Evolutionary conservation across 257 asterid genomes (phyloP).

Genomic region (Solanum paucissectum): DNA sequence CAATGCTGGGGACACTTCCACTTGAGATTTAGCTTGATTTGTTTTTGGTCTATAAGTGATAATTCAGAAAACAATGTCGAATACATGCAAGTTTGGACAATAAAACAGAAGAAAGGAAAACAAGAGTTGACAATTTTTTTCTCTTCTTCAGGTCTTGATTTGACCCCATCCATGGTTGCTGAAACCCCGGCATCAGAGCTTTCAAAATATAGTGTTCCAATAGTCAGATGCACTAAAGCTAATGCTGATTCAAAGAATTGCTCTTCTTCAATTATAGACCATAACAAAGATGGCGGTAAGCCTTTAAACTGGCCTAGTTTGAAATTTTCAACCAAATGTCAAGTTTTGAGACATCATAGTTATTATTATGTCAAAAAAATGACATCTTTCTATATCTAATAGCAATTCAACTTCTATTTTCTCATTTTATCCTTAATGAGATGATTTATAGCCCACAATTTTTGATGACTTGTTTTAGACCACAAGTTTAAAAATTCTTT

Average conservation of each 20-base stretch:
- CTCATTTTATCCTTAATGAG: background rate
- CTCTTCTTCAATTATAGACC: conserved; percentile 10
- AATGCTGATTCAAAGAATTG: conserved; percentile 7
- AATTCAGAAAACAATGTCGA: background rate
- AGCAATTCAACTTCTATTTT: background rate
- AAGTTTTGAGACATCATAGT: background rate
- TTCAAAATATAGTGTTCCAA: conserved; percentile 15
- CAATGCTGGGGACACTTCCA: background rate
- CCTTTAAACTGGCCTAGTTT: background rate
- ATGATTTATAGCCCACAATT: background rate
- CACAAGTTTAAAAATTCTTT: background rate
- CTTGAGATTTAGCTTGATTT: background rate
- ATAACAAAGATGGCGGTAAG: background rate
- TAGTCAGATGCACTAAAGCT: conserved; percentile 16
- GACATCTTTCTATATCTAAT: background rate
- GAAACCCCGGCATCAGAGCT: conserved; percentile 62
- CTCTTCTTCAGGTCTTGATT: conserved; percentile 17
- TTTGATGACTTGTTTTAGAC: background rate
- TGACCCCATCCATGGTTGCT: conserved; percentile 34
- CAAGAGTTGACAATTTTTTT: background rate
- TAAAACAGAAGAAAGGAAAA: background rate
- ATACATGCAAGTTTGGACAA: background rate
- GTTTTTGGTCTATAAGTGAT: background rate
- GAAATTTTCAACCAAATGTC: background rate
- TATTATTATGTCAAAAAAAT: background rate